A percentile compares a stretch with the other conserved stretches of the same genome.
phyloP scores from a whole-genome alignment of 2,329 filamentous ascomycete species.

The Fusarium sp. region DNA sequence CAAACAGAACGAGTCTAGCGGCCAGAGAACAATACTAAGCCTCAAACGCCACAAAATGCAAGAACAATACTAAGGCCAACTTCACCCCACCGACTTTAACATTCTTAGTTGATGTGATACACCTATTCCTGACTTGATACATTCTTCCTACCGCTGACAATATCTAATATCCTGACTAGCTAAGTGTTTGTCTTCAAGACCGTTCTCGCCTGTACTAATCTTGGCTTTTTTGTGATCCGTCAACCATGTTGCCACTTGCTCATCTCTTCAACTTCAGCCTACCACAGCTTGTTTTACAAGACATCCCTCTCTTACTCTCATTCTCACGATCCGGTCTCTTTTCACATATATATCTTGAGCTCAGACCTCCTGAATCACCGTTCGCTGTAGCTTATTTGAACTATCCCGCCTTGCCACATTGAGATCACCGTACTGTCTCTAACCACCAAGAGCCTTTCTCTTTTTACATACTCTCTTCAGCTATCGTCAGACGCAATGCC shows the following conservation, averaged over 20 bases:
- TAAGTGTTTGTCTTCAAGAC: conserved; percentile 25
- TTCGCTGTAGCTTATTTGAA: conserved; percentile 11
- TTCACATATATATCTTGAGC: conserved; percentile 13
- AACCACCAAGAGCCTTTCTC: not conserved
- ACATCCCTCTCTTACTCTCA: too few species aligned
- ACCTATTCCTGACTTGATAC: conserved; percentile 24
- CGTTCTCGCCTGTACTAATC: conserved; percentile 12
- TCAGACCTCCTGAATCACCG: conserved; percentile 22
- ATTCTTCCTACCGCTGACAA: conserved; percentile 43
- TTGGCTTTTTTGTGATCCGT: conserved; percentile 34
- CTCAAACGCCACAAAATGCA: conserved; percentile 46
- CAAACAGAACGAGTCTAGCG: conserved; percentile 19
- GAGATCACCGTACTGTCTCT: not conserved
- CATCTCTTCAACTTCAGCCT: conserved; percentile 10
- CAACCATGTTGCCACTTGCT: conserved; percentile 36
- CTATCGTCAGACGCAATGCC: conserved; percentile 37
- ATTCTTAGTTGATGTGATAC: conserved; percentile 38
- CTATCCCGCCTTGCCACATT: conserved; percentile 8
- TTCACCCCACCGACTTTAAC: conserved; percentile 29
- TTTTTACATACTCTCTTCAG: not conserved
- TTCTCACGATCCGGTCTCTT: not conserved
- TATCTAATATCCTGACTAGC: conserved; percentile 30
- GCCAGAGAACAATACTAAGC: conserved; percentile 54
- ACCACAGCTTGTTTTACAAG: conserved; percentile 20
- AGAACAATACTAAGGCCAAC: conserved; percentile 53